phyloP scores from a whole-genome alignment of 202 grass and related monocot species.

The Zoysia matrella region DNA sequence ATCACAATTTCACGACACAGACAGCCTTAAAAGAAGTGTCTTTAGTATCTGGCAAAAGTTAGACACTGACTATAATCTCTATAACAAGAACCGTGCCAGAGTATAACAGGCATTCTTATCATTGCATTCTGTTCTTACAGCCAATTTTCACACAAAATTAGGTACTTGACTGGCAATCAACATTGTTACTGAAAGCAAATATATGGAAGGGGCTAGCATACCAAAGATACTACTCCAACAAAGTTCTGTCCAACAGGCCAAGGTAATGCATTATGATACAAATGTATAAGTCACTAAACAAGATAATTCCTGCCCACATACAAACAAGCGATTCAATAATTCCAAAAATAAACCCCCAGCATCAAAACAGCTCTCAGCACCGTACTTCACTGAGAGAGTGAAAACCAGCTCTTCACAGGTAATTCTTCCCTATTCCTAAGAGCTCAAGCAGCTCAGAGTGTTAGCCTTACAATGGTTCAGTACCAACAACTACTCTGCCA shows the following conservation, averaged over 20 bases:
- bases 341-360: constrained; percentile 34
- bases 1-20: not conserved
- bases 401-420: constrained; percentile 28
- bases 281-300: constrained; percentile 51
- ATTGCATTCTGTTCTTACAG: not conserved
- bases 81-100: not conserved
- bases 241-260: constrained; percentile 24
- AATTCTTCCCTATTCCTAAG: constrained; percentile 32
- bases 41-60: not conserved
- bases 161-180: not conserved
- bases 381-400: constrained; percentile 22
- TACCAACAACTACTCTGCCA: constrained; percentile 37
- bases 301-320: constrained; percentile 28
- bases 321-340: constrained; percentile 27
- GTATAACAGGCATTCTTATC: not conserved
- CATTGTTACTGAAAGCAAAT: constrained; percentile 16
- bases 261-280: constrained; percentile 54
- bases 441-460: constrained; percentile 47
- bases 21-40: not conserved
- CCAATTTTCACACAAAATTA: not conserved
- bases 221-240: constrained; percentile 38
- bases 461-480: constrained; percentile 38
- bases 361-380: constrained; percentile 42
- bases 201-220: constrained; percentile 24
- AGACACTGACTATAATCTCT: not conserved